phyloP scores from a whole-genome alignment of 1,139 yeast genomes.

The Magnusiomyces suaveolens region DNA sequence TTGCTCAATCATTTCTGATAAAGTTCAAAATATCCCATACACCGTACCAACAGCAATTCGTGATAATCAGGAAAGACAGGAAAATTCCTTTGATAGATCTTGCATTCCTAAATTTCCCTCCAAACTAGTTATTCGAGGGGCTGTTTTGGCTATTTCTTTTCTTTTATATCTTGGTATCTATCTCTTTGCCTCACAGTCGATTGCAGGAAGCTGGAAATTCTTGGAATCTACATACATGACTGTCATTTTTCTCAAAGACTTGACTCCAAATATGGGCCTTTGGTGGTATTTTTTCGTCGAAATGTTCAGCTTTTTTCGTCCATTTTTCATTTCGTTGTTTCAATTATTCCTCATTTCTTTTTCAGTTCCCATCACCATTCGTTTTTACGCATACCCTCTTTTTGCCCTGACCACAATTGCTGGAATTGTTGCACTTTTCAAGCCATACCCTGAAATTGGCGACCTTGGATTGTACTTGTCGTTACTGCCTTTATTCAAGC shows the following conservation, averaged over 20 bases:
- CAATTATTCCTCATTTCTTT: slow-evolving; percentile 64
- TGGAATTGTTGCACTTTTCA: slow-evolving; percentile 63
- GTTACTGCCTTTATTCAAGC: slow-evolving; percentile 48
- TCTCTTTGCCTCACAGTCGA: slow-evolving; percentile 36
- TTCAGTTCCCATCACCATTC: slow-evolving; percentile 61
- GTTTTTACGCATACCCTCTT: slow-evolving; percentile 48
- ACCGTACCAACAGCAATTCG: not conserved
- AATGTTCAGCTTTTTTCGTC: slow-evolving; percentile 80
- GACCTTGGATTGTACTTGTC: slow-evolving; percentile 67
- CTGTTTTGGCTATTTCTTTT: slow-evolving; percentile 13
- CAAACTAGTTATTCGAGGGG: not conserved
- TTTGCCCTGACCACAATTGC: slow-evolving; percentile 55
- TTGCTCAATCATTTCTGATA: slow-evolving; percentile 21
- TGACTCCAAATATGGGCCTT: slow-evolving; percentile 77
- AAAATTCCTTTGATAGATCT: slow-evolving; percentile 7
- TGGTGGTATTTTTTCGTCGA: slow-evolving; percentile 99
- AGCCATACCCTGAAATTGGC: slow-evolving; percentile 81
- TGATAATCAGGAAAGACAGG: not conserved
- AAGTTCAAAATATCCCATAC: slow-evolving; percentile 27
- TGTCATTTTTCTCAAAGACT: slow-evolving; percentile 51
- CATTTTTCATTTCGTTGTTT: slow-evolving; percentile 76
- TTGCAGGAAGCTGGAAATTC: slow-evolving; percentile 41
- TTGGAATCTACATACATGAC: slow-evolving; percentile 54
- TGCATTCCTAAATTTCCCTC: slow-evolving; percentile 10
- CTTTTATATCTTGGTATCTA: slow-evolving; percentile 30